phyloP scores from a whole-genome alignment of 2,329 filamentous ascomycete genomes.

The Ophioceras dolichostomum region DNA sequence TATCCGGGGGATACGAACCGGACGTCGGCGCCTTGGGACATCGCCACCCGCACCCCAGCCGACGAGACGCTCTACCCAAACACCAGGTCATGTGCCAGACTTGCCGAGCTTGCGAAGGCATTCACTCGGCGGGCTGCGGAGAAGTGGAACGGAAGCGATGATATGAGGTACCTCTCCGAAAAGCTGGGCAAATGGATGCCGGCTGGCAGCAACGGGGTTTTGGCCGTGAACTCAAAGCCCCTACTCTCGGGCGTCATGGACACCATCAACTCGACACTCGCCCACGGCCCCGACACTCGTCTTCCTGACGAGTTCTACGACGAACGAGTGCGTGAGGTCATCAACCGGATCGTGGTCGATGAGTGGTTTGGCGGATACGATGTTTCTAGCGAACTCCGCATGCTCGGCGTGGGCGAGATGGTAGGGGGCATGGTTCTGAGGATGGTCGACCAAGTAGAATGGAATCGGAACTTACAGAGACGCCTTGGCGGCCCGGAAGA shows the following conservation, averaged over 20 bases:
- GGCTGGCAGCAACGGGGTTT: constrained; percentile 48
- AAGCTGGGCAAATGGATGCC: constrained; percentile 82
- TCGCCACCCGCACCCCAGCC: constrained; percentile 49
- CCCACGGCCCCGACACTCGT: constrained; percentile 68
- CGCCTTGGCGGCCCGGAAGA: too few species aligned
- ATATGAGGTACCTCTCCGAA: constrained; percentile 74
- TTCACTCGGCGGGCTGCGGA: constrained; percentile 62
- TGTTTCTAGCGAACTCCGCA: constrained; percentile 79
- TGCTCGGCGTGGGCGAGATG: constrained; percentile 72
- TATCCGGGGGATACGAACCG: constrained; percentile 47
- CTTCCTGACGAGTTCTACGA: constrained; percentile 87
- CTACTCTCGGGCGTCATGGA: constrained; percentile 87
- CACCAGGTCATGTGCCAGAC: constrained; percentile 60
- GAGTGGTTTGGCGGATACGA: constrained; percentile 89
- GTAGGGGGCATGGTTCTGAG: constrained; percentile 71
- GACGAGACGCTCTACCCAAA: constrained; percentile 78
- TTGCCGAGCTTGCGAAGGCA: constrained; percentile 54
- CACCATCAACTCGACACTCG: constrained; percentile 77
- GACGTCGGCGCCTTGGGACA: constrained; percentile 20
- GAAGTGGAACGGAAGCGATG: constrained; percentile 62
- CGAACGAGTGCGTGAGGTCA: constrained; percentile 52
- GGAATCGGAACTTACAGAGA: too few species aligned
- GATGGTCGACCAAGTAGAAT: too few species aligned
- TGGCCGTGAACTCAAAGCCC: constrained; percentile 76
- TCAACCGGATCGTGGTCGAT: constrained; percentile 68